Evolutionary conservation across 1,139 yeast species (phyloP), one percentile per base, ranked within the genome.

Genomic region (Zhuliangozyma parablackwelliae): DNA sequence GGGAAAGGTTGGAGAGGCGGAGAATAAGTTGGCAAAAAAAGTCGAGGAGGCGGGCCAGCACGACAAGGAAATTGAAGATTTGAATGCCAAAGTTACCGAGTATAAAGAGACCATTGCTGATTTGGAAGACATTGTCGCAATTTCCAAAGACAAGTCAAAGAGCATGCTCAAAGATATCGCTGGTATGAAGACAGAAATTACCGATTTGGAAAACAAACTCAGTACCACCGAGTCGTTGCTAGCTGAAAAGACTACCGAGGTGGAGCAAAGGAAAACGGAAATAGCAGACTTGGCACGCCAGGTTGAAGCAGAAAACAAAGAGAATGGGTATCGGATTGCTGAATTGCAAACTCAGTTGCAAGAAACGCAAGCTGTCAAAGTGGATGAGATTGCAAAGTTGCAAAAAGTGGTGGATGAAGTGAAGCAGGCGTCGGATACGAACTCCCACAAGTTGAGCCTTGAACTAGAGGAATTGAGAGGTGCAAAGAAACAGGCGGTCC

Each of bases 301-400:
- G 27, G 26, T 47, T 11, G 28, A 35, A 2, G 26, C 33, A 7
- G 32, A 48, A 28, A 39, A 41, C 12, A 40, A 39, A 6, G 50
- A 40, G 10, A 45, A 47, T 7, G 37, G 30, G 2, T 10, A 16
- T 1, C 35, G 33, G 9, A n/a, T 43, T 2, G 30, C 21, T 3
- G 30, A 37, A 9, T 26, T 43, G 21, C 31, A 35, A n/a, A 24
- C 29, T n/a, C 33, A 39, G 24, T 10, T 40, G 21, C 36, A 36
- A 3, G 10, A 26, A 9, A 30, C 33, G 11, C 25, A 31, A 21
- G 11, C 25, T 2, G 12, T 34, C 8, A 32, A 33, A 10, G 34
- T 30, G n/a, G 24, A 24, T n/a, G 34, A 37, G 21, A 13, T 38
- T 9, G 28, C 32, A 7, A 25, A 34, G 12, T 29, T 40, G 25